phyloP scores from a whole-genome alignment of 106 monocot species.

The Amphibolis antarctica region DNA sequence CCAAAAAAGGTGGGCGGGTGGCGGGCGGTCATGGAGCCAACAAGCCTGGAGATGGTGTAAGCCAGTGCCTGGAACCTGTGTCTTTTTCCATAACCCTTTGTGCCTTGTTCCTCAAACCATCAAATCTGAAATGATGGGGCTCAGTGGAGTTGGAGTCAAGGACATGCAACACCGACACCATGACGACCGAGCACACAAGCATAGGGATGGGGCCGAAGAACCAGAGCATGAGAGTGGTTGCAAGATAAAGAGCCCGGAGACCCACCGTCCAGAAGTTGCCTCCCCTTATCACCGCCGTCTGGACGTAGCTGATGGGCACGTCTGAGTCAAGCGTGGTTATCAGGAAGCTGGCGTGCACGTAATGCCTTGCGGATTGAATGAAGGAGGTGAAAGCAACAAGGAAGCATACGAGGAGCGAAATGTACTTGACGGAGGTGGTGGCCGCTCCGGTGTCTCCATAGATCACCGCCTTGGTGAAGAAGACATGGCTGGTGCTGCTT shows the following conservation, averaged over 20 bases:
- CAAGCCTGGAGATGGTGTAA: neutral
- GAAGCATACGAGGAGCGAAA: constrained; percentile 13
- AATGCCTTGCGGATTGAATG: constrained; percentile 15
- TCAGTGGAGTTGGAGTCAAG: constrained; percentile 12
- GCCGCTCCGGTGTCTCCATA: constrained; percentile 9
- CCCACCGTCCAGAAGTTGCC: constrained; percentile 12
- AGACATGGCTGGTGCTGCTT: neutral
- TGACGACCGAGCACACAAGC: constrained; percentile 6
- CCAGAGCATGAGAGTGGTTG: constrained; percentile 16
- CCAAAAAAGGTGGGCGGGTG: too few relatives aligned
- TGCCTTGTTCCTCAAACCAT: neutral
- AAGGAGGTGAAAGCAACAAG: constrained; percentile 18
- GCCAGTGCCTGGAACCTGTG: neutral
- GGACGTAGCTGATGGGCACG: constrained; percentile 9
- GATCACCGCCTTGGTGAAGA: constrained; percentile 1
- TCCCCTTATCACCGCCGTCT: constrained; percentile 11
- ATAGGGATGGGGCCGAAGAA: constrained; percentile 19
- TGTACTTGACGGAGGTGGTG: constrained; percentile 17
- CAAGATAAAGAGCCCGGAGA: constrained; percentile 10
- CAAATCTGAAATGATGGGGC: constrained; percentile 3
- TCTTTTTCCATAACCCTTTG: neutral
- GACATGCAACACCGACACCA: constrained; percentile 3
- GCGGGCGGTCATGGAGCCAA: too few relatives aligned
- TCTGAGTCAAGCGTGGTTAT: constrained; percentile 11
- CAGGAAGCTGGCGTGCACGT: constrained; percentile 16